phyloP scores from a whole-genome alignment of 75 land plant genomes.

The Azolla pinnata region DNA sequence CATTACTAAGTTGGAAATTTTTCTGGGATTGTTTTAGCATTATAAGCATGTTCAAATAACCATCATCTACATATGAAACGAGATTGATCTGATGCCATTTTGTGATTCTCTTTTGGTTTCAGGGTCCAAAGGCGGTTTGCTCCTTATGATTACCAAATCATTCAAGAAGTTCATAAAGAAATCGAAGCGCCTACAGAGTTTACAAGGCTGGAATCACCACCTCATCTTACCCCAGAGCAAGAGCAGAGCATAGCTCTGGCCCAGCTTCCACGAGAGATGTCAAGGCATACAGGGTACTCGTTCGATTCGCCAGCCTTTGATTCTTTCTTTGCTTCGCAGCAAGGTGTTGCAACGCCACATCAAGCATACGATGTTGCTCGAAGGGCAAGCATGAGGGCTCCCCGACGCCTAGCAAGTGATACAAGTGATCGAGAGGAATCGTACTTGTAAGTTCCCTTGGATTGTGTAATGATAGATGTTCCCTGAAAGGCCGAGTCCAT shows the following conservation, averaged over 20 bases:
- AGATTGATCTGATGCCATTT: no score
- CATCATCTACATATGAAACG: no score
- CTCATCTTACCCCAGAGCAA: constrained; percentile 49
- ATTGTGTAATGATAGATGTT: no score
- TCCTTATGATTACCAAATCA: constrained; percentile 90
- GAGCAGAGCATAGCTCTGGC: constrained; percentile 62
- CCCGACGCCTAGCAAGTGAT: neutral
- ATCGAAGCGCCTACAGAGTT: constrained; percentile 23
- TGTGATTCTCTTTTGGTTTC: constrained; percentile 11
- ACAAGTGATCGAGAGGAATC: no score
- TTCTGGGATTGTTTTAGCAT: no score
- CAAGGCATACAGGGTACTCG: constrained; percentile 95
- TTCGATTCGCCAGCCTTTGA: constrained; percentile 97
- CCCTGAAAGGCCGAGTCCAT: no score
- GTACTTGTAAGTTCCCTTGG: no score
- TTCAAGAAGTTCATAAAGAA: constrained; percentile 62
- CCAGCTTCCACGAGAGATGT: constrained; percentile 80
- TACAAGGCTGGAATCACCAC: constrained; percentile 37
- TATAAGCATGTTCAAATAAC: no score
- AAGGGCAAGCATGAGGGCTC: constrained; percentile 61
- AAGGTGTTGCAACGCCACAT: constrained; percentile 71
- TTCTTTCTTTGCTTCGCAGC: constrained; percentile 90
- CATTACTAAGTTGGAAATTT: no score
- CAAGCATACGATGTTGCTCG: constrained; percentile 93
- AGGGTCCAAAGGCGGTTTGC: constrained; percentile 82